Percentiles rank a stretch among this genome's conserved stretches.
Evolutionary conservation across 331 rosid species (phyloP).

Genomic region (Spiraea crenata): DNA sequence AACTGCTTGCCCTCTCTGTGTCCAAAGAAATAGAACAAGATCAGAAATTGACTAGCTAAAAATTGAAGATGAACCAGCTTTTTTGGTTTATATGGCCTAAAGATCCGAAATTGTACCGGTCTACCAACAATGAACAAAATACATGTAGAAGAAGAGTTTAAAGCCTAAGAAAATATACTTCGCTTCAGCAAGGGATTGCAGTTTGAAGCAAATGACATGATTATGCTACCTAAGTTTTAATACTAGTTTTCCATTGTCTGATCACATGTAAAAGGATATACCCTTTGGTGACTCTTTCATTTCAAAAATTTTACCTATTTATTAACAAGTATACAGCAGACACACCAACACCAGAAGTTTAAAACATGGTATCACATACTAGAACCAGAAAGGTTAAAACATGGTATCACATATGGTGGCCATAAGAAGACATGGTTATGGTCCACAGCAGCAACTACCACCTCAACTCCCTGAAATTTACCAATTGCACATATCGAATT

Average conservation of each 20-base stretch:
- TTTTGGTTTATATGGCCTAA: not conserved
- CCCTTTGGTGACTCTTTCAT: not conserved
- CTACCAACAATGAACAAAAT: not conserved
- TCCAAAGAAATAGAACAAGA: slow-evolving; percentile 24
- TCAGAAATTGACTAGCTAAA: slow-evolving; percentile 3
- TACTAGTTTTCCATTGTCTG: slow-evolving; percentile 2
- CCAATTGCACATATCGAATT: not conserved
- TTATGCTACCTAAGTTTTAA: not conserved
- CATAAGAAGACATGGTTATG: slow-evolving; percentile 59
- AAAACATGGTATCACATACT: slow-evolving; percentile 35
- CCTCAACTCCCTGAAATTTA: slow-evolving; percentile 39
- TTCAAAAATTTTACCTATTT: not conserved
- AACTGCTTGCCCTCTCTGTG: slow-evolving; percentile 62
- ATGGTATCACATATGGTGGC: slow-evolving; percentile 45
- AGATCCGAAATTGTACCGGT: not conserved
- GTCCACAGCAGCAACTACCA: slow-evolving; percentile 9
- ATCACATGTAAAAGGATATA: not conserved
- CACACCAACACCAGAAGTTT: not conserved
- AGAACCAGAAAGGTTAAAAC: slow-evolving; percentile 25
- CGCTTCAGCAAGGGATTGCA: not conserved
- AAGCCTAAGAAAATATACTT: not conserved
- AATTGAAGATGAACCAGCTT: not conserved
- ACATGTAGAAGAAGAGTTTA: not conserved
- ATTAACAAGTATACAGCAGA: not conserved
- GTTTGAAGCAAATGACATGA: slow-evolving; percentile 2